Evolutionary conservation across 352 stramenopile genomes (phyloP), one percentile per base, ranked within the genome.

Genomic region (Peronospora destructor): DNA sequence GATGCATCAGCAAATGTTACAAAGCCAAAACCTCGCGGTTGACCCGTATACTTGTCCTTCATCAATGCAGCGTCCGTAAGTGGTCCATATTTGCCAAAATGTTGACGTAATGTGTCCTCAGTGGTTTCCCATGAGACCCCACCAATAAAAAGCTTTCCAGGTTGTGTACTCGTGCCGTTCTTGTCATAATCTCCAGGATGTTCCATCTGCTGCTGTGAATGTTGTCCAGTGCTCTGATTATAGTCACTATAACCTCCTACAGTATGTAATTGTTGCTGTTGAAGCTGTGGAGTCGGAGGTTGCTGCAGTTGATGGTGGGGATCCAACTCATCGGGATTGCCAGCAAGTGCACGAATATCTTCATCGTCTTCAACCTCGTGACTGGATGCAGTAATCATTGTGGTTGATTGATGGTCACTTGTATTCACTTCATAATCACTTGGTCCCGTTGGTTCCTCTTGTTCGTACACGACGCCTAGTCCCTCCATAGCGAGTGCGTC

Each of bases 41-140:
- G 80, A 26, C 86, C 87, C 29, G 88, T 96, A 70, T 91, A 94
- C 64, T 94, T 94, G 76, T 97, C 87, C 65, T 94, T 93, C 86
- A 96, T 96, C 35, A 97, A 60, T 45, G 81, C 84, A 8, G 87
- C 87, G 49, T 95, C 84, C 25, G 77, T 89, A 7, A 97, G 66
- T 45, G 60, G 60, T 25, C 87, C 88, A 50, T 91, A 96, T 62
- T 93, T 91, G 61, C 77, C 67, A 57, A 97, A 97, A 44, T 97
- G 81, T 44, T 75, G 63, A 21, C 79, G 80, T 48, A 97, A 57
- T n/a, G 73, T 76, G 40, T 96, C 87, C 49, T 97, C 87, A n/a
- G 84, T 94, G n/a, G 88, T 97, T 48, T 95, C 82, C 87, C 87
- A 97, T 34, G 78, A 90, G 26, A 97, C 79, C 13, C 88, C 88